A percentile compares a stretch with the other conserved stretches of the same genome.
These are phyloP conservation scores for Inosperma sp. DNA, from an alignment of 768 basidiomycete species.

Conservation along the genomic window DNA sequence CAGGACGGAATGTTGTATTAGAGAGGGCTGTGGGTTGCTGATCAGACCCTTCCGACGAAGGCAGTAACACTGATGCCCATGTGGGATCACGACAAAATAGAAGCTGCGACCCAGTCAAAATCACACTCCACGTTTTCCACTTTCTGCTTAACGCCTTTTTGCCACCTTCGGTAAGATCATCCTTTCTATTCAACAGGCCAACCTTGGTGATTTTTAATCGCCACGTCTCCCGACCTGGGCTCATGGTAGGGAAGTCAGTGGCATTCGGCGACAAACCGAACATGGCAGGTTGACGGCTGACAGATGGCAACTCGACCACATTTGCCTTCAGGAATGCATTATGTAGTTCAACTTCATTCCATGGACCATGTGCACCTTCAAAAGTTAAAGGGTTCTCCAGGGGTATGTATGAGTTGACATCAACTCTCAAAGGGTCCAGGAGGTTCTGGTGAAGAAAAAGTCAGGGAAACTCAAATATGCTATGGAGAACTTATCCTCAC, in stretches of 20 bases:
- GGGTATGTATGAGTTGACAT: constrained; percentile 57
- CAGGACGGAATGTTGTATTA: constrained; percentile 55
- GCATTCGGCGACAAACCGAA: constrained; percentile 36
- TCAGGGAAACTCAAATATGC: constrained; percentile 1
- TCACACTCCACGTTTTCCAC: constrained; percentile 83
- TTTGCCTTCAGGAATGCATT: constrained; percentile 57
- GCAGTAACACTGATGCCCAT: constrained; percentile 46
- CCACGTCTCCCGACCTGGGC: constrained; percentile 25
- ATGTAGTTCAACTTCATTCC: constrained; percentile 65
- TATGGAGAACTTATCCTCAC: constrained; percentile 36
- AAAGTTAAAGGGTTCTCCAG: constrained; percentile 61
- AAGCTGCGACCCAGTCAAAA: constrained; percentile 86
- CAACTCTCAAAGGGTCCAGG: constrained; percentile 62
- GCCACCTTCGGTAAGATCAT: constrained; percentile 71
- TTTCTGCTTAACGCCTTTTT: constrained; percentile 74
- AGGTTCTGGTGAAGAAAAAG: constrained; percentile 43
- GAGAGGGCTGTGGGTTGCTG: constrained; percentile 22
- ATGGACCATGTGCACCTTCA: constrained; percentile 59
- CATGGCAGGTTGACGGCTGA: constrained; percentile 32
- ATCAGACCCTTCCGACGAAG: constrained; percentile 35
- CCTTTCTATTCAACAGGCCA: constrained; percentile 77
- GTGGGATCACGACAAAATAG: constrained; percentile 79
- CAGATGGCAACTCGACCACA: constrained; percentile 51
- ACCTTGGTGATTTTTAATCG: constrained; percentile 71
- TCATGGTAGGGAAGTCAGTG: background rate